A percentile compares a stretch with the other conserved stretches of the same genome.
Conservation (phyloP, 139 green algal genomes). For the Closterium sp. region DNA sequence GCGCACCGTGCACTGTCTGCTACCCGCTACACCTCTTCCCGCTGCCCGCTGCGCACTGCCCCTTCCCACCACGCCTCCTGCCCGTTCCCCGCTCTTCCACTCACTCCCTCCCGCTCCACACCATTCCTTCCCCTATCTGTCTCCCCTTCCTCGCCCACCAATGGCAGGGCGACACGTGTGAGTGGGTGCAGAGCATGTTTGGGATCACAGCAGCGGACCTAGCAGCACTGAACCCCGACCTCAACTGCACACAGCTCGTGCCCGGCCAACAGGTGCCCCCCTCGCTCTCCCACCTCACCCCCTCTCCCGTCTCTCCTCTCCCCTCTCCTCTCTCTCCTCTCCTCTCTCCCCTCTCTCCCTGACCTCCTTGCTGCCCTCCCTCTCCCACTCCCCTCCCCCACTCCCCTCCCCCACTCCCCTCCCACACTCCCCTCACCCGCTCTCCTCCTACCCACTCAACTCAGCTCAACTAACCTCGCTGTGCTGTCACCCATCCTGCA, state of each 20-base stretch:
- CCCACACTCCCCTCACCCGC: not conserved
- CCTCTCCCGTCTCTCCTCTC: not conserved
- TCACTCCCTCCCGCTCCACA: too few relatives aligned
- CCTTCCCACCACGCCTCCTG: too few relatives aligned
- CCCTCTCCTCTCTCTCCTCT: not conserved
- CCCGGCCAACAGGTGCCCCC: conserved; percentile 4
- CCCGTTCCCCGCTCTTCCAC: too few relatives aligned
- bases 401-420: not conserved
- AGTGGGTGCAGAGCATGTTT: not conserved
- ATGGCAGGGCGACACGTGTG: conserved; percentile 8
- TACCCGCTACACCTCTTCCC: too few relatives aligned
- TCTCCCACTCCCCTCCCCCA: not conserved
- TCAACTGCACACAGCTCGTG: not conserved
- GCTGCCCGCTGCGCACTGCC: too few relatives aligned
- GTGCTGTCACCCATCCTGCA: too few relatives aligned
- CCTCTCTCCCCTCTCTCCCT: not conserved
- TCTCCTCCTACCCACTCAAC: not conserved
- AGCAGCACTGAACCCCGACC: not conserved
- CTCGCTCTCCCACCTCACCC: not conserved
- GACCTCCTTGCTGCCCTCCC: not conserved
- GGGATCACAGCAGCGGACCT: not conserved
- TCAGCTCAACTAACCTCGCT: too few relatives aligned
- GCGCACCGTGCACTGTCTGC: too few relatives aligned
- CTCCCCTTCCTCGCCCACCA: too few relatives aligned
- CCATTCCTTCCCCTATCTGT: too few relatives aligned